Evolutionary conservation across 106 monocot species (phyloP).

Genomic region (Posidonia australis): DNA sequence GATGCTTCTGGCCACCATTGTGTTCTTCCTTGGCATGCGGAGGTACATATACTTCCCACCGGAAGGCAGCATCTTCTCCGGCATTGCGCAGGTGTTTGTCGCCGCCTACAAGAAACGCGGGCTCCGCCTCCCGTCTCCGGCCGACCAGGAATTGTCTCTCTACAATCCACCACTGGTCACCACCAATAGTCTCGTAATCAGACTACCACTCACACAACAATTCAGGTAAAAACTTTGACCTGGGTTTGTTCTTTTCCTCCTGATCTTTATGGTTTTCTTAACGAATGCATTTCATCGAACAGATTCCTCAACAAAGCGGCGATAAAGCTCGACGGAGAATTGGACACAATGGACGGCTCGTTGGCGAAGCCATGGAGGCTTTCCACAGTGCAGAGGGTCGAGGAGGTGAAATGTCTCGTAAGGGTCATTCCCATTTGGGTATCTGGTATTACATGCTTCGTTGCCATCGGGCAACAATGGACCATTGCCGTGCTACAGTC

Average conservation of each 20-base stretch:
- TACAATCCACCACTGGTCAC: slow-evolving; percentile 13
- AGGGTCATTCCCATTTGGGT: slow-evolving; percentile 46
- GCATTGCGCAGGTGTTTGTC: slow-evolving; percentile 17
- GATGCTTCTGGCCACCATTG: slow-evolving; percentile 31
- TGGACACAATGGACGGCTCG: slow-evolving; percentile 17
- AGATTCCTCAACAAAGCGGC: slow-evolving; percentile 72
- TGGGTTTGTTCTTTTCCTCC: neutral
- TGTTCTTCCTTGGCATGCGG: slow-evolving; percentile 43
- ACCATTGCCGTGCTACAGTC: slow-evolving; percentile 36
- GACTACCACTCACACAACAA: slow-evolving; percentile 27
- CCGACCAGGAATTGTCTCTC: slow-evolving; percentile 5
- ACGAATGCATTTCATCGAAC: neutral
- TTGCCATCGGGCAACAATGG: slow-evolving; percentile 32
- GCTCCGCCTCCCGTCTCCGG: slow-evolving; percentile 6
- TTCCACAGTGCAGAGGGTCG: slow-evolving; percentile 36
- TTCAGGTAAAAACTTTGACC: slow-evolving; percentile 13
- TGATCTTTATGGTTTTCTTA: too few species aligned
- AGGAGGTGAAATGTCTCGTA: slow-evolving; percentile 41
- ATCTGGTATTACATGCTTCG: slow-evolving; percentile 32
- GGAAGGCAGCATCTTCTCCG: slow-evolving; percentile 30
- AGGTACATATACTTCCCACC: slow-evolving; percentile 17
- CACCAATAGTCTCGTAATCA: neutral
- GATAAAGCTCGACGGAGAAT: slow-evolving; percentile 30
- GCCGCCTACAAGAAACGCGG: slow-evolving; percentile 18
- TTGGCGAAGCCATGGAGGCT: slow-evolving; percentile 28